phyloP scores from a whole-genome alignment of 495 filamentous ascomycete species.

The Venustampulla echinocandica region DNA sequence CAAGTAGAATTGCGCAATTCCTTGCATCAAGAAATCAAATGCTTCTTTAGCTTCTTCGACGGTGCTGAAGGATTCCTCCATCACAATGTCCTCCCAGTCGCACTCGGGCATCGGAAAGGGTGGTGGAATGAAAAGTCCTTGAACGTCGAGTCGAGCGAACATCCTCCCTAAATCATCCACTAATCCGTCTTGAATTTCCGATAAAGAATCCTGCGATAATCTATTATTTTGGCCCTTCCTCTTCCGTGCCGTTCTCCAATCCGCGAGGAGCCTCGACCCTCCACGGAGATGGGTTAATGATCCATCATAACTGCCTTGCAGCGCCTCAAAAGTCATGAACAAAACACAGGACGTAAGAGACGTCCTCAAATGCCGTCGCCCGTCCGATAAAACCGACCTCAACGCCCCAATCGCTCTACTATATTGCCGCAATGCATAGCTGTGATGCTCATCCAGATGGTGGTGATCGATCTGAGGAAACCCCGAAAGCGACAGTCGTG shows the following conservation, averaged over 20 bases:
- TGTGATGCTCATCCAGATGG: conserved; percentile 23
- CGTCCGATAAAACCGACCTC: conserved; percentile 17
- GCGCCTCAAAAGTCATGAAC: conserved; percentile 23
- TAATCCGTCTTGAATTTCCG: conserved; percentile 23
- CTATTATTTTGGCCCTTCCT: conserved; percentile 15
- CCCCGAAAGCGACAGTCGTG: conserved; percentile 20
- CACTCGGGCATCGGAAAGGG: conserved; percentile 23
- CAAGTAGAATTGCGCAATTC: conserved; percentile 22
- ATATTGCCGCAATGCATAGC: conserved; percentile 22
- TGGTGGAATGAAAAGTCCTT: conserved; percentile 21
- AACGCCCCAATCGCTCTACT: conserved; percentile 19
- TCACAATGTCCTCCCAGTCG: conserved; percentile 19
- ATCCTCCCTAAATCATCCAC: conserved; percentile 22
- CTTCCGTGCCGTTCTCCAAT: conserved; percentile 21
- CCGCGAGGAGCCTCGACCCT: conserved; percentile 20
- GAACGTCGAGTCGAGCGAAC: conserved; percentile 23
- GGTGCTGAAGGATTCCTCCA: conserved; percentile 17
- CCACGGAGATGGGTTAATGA: conserved; percentile 21
- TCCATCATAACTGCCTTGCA: conserved; percentile 23
- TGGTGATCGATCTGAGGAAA: conserved; percentile 23
- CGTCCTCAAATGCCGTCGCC: conserved; percentile 19
- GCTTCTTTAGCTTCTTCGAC: conserved; percentile 20
- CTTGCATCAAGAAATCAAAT: conserved; percentile 22
- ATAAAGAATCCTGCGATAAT: conserved; percentile 22
- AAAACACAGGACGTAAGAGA: conserved; percentile 20